phyloP scores from a whole-genome alignment of 2,329 filamentous ascomycete species.

The Apiospora aurea region DNA sequence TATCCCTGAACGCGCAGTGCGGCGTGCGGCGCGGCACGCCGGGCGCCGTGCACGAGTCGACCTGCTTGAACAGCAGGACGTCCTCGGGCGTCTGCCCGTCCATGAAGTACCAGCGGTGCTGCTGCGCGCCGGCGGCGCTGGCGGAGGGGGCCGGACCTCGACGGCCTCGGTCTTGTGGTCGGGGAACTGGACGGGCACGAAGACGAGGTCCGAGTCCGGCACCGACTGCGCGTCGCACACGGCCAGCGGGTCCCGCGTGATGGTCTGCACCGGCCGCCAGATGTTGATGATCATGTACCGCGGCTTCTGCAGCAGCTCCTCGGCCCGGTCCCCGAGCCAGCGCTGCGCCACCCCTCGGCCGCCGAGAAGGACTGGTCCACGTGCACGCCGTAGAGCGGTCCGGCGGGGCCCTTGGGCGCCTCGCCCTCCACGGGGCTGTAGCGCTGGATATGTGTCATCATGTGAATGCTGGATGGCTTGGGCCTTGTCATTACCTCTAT shows the following conservation, averaged over 20 bases:
- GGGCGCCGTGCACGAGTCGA: constrained; percentile 7
- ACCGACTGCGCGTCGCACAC: constrained; percentile 23
- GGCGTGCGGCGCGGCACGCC: neutral
- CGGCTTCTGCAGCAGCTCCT: constrained; percentile 19
- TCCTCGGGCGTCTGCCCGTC: constrained; percentile 21
- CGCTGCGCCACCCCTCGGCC: constrained; percentile 18
- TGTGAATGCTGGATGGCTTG: constrained; percentile 23
- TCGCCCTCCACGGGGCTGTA: constrained; percentile 17
- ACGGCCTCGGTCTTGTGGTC: constrained; percentile 24
- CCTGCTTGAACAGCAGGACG: constrained; percentile 18
- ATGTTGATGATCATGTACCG: constrained; percentile 23
- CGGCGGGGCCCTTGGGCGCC: constrained; percentile 16
- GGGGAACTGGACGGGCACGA: constrained; percentile 21
- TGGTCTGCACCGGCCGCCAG: constrained; percentile 22
- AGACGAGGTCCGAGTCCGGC: constrained; percentile 21
- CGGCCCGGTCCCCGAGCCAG: constrained; percentile 9
- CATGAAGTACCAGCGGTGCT: constrained; percentile 19
- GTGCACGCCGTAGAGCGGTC: constrained; percentile 20
- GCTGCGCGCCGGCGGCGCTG: too few species aligned
- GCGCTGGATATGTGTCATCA: constrained; percentile 20
- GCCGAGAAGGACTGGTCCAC: constrained; percentile 18
- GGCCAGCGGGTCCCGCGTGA: constrained; percentile 20
- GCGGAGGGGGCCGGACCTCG: constrained; percentile 17
- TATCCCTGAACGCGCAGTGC: constrained; percentile 19
- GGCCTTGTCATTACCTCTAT: neutral